Evolutionary conservation across 106 monocot species (phyloP).

Genomic region (Narthecium ossifragum): DNA sequence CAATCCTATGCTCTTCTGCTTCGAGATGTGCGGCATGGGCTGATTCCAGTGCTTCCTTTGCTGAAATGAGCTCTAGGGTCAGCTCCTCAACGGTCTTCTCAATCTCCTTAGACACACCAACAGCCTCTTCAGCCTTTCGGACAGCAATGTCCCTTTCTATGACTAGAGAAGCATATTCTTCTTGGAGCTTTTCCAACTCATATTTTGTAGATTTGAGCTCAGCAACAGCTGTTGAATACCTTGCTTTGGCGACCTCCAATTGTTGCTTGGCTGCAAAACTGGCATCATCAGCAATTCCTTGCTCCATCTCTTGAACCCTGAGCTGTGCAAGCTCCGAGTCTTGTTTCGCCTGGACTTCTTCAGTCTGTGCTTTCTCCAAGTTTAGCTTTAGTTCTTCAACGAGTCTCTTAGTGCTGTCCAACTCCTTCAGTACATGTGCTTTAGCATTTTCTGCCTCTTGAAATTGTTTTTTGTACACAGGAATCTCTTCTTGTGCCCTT

Average conservation of each 20-base stretch:
- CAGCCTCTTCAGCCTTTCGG: slow-evolving; percentile 30
- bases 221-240: slow-evolving; percentile 26
- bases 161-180: slow-evolving; percentile 18
- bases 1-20: slow-evolving; percentile 45
- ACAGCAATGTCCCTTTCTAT: slow-evolving; percentile 27
- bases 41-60: slow-evolving; percentile 33
- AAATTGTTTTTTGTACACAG: slow-evolving; percentile 27
- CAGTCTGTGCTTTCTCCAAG: slow-evolving; percentile 39
- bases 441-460: slow-evolving; percentile 33
- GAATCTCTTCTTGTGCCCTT: slow-evolving; percentile 32
- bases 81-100: slow-evolving; percentile 41
- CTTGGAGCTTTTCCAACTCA: slow-evolving; percentile 20
- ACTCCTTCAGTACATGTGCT: slow-evolving; percentile 29
- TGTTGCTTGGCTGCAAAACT: slow-evolving; percentile 42
- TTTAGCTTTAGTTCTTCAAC: slow-evolving; percentile 39
- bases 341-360: slow-evolving; percentile 44
- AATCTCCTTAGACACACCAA: slow-evolving; percentile 21
- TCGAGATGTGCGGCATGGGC: slow-evolving; percentile 36
- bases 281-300: slow-evolving; percentile 27
- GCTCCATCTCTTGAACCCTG: slow-evolving; percentile 35
- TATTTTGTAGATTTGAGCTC: slow-evolving; percentile 32
- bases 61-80: slow-evolving; percentile 29
- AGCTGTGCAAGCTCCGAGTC: slow-evolving; percentile 43
- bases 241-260: slow-evolving; percentile 28
- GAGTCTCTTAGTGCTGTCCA: slow-evolving; percentile 28